Evolutionary conservation across 139 green algal genomes (phyloP).

Genomic region (Haematococcus lacustris): DNA sequence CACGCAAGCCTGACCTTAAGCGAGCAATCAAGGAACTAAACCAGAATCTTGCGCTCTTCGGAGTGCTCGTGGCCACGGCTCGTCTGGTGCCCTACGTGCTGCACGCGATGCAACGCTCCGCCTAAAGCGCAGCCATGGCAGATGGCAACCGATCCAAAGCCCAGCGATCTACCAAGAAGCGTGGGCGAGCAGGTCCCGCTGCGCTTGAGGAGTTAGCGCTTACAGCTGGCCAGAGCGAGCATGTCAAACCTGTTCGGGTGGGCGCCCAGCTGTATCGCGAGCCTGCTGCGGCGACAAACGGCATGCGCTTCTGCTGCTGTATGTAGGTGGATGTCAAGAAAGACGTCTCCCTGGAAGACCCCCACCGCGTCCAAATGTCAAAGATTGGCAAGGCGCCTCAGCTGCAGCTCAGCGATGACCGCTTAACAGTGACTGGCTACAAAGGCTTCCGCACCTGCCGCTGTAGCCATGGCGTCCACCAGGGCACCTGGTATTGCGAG

Average conservation of each 20-base stretch:
- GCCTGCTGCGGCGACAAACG: no score
- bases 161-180: conserved; percentile 8
- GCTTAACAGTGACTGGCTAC: conserved; percentile 44
- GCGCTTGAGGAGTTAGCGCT: conserved; percentile 21
- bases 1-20: conserved; percentile 41
- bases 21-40: conserved; percentile 50
- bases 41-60: conserved; percentile 45
- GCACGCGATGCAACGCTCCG: conserved; percentile 22
- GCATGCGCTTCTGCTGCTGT: no score
- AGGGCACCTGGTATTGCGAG: conserved; percentile 70
- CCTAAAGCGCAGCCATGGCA: no score
- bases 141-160: conserved; percentile 1
- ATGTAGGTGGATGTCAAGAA: conserved; percentile 7
- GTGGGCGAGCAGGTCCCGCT: background rate
- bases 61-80: conserved; percentile 29
- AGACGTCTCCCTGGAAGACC: conserved; percentile 16
- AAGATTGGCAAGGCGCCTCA: conserved; percentile 47
- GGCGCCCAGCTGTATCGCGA: no score
- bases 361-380: conserved; percentile 34
- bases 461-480: conserved; percentile 56
- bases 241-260: conserved; percentile 15
- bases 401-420: conserved; percentile 45
- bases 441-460: conserved; percentile 69
- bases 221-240: conserved; percentile 12
- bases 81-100: conserved; percentile 56